Evolutionary conservation across 306 rosid genomes (phyloP).

Genomic region (Carpinus viminea): DNA sequence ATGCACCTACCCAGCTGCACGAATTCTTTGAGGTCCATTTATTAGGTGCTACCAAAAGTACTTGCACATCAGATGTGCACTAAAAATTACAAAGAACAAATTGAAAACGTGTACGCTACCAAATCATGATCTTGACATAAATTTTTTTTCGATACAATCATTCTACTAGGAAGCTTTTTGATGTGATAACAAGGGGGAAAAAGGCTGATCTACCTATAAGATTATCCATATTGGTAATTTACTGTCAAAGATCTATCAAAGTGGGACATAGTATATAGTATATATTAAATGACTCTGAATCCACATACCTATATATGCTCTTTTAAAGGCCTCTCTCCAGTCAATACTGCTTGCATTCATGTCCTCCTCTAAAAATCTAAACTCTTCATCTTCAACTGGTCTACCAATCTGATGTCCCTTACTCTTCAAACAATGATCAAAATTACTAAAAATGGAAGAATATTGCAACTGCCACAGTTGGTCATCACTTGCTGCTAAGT

Average conservation of each 20-base stretch:
- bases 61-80: background rate
- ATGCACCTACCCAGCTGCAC: background rate
- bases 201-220: background rate
- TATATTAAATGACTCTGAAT: background rate
- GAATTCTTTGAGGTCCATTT: background rate
- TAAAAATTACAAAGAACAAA: background rate
- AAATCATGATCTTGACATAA: background rate
- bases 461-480: constrained; percentile 69
- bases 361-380: constrained; percentile 20
- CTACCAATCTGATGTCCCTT: constrained; percentile 5
- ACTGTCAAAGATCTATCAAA: background rate
- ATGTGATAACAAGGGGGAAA: background rate
- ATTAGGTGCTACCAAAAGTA: background rate
- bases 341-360: constrained; percentile 28
- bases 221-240: constrained; percentile 1
- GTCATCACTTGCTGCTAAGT: constrained; percentile 71
- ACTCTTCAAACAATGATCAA: constrained; percentile 24
- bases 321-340: constrained; percentile 69
- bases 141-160: background rate
- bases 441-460: constrained; percentile 40
- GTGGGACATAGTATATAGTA: background rate
- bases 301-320: constrained; percentile 57
- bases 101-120: background rate
- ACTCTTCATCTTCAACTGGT: constrained; percentile 30
- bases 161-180: background rate